These are phyloP conservation scores for Mangifera indica DNA, from an alignment of 345 rosid genomes.

Conservation along the genomic window DNA sequence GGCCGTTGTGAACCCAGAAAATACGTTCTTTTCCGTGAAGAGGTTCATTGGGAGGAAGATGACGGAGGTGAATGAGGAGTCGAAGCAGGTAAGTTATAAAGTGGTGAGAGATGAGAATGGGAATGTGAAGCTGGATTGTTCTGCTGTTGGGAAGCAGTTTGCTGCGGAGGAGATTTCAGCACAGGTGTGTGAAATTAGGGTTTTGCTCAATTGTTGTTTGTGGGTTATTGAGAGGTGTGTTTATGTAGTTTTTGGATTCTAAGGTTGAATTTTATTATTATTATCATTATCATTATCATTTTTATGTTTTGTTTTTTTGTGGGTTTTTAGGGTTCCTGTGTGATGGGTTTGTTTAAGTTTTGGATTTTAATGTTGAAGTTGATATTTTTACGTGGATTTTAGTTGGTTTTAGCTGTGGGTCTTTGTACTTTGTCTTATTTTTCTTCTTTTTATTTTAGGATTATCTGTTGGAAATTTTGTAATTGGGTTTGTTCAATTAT, in stretches of 20 bases:
- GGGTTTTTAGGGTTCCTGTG: neutral
- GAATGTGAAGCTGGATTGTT: slow-evolving; percentile 94
- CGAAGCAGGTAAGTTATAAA: slow-evolving; percentile 84
- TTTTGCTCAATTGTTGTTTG: no score
- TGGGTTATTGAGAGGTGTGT: no score
- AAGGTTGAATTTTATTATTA: no score
- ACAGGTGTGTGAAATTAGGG: slow-evolving; percentile 51
- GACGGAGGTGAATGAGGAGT: slow-evolving; percentile 93
- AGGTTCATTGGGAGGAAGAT: slow-evolving; percentile 97
- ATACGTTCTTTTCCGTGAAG: slow-evolving; percentile 95
- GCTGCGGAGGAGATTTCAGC: slow-evolving; percentile 99
- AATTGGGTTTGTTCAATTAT: no score
- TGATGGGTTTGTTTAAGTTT: no score
- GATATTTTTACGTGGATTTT: neutral
- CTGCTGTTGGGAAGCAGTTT: slow-evolving; percentile 84
- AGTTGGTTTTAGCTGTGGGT: neutral
- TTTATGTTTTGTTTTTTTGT: no score
- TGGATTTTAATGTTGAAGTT: neutral
- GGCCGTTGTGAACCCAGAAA: slow-evolving; percentile 96
- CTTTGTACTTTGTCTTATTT: no score
- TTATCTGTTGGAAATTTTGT: no score
- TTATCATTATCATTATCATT: no score
- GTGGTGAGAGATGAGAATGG: slow-evolving; percentile 90
- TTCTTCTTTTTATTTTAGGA: no score
- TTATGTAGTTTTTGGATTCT: no score